phyloP scores from a whole-genome alignment of 805 yeast species.

The Nakazawaea holstii region DNA sequence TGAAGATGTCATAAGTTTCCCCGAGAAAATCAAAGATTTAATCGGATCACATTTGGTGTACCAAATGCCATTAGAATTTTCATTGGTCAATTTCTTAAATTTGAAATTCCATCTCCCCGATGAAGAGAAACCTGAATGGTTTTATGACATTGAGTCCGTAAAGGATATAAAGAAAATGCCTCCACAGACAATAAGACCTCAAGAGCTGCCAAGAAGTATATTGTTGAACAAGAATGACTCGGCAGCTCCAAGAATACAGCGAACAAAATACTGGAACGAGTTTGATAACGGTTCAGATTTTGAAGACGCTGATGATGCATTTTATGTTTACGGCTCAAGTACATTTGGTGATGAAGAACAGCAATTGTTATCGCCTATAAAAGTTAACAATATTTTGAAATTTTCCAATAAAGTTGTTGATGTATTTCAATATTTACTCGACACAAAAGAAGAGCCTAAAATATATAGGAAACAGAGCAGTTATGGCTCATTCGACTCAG shows the following conservation, averaged over 20 bases:
- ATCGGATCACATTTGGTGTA: conserved; percentile 43
- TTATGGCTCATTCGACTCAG: conserved; percentile 7
- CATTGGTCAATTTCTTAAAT: conserved; percentile 24
- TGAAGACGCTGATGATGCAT: conserved; percentile 32
- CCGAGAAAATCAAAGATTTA: conserved; percentile 32
- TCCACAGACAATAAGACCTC: conserved; percentile 7
- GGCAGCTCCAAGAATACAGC: conserved; percentile 7
- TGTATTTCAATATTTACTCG: conserved; percentile 3
- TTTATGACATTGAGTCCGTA: conserved; percentile 15
- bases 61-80: conserved; percentile 15
- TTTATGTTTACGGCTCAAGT: conserved; percentile 29
- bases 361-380: conserved; percentile 17
- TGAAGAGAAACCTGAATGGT: conserved; percentile 26
- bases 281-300: conserved; percentile 59
- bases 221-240: conserved; percentile 23
- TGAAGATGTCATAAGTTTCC: conserved; percentile 28
- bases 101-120: conserved; percentile 19
- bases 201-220: conserved; percentile 18
- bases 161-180: conserved; percentile 44
- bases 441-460: not conserved
- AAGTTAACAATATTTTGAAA: conserved; percentile 19
- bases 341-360: conserved; percentile 20
- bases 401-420: conserved; percentile 17
- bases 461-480: not conserved
- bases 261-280: conserved; percentile 53